phyloP scores from a whole-genome alignment of 2,329 filamentous ascomycete species.

The Teratosphaeria zuluensis region DNA sequence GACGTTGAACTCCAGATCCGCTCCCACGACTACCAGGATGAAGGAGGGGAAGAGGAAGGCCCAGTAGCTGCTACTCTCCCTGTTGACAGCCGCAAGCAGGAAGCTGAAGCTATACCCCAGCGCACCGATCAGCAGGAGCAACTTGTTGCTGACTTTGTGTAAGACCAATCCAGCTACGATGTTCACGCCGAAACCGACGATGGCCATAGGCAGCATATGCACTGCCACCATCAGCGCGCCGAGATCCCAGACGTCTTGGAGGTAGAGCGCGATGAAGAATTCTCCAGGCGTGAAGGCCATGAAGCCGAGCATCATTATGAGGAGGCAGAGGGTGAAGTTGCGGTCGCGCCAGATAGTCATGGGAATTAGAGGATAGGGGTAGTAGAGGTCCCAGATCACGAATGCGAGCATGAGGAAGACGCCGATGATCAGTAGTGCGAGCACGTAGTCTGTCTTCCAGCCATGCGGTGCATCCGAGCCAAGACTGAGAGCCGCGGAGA shows the following conservation, averaged over 20 bases:
- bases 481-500: conserved; percentile 50
- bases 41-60: conserved; percentile 54
- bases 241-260: conserved; percentile 47
- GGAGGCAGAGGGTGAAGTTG: conserved; percentile 54
- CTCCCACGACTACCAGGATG: conserved; percentile 53
- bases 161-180: conserved; percentile 52
- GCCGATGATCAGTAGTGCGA: conserved; percentile 53
- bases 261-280: conserved; percentile 50
- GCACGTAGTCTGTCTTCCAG: conserved; percentile 53
- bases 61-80: conserved; percentile 51
- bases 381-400: conserved; percentile 52
- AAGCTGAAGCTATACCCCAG: conserved; percentile 36
- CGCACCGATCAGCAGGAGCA: conserved; percentile 48
- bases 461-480: conserved; percentile 49
- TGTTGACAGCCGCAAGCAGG: conserved; percentile 49
- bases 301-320: conserved; percentile 49
- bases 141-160: conserved; percentile 54
- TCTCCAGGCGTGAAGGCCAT: conserved; percentile 43
- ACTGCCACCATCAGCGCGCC: conserved; percentile 51
- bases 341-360: conserved; percentile 52
- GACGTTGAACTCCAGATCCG: conserved; percentile 62
- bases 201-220: conserved; percentile 55
- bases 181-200: conserved; percentile 55
- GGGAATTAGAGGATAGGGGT: conserved; percentile 36
- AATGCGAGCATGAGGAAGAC: conserved; percentile 47